Evolutionary conservation across 345 rosid genomes (phyloP), one percentile per base, ranked within the genome.

Genomic region (Brassica juncea): DNA sequence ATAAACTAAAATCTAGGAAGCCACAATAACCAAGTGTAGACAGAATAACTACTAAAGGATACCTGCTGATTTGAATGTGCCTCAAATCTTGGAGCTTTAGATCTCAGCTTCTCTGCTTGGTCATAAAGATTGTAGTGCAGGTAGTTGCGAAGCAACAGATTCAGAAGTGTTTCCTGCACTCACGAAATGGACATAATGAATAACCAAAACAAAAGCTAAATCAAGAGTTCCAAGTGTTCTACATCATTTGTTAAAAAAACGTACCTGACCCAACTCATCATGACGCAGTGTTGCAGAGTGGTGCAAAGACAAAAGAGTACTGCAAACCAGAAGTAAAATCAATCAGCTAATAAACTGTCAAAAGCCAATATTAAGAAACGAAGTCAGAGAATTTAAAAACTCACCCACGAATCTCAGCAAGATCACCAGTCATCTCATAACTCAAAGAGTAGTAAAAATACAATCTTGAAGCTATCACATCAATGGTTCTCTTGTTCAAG

Each of bases 41-140:
- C 59, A 70, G 11, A 4, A 62, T 1, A 5, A 67, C 9, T 39
- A 2, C 2, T 5, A 49, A 27, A 5, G 19, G 12, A 8, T 82
- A 83, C 98, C 94, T 94, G 98, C 78, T 94, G 97, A 80, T 90
- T 94, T 2, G 96, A 92, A 79, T 92, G 98, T 2, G 96, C 98
- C 81, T 94, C 98, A 85, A 94, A 94, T 49, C 91, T 84, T 21
- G 96, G 94, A 62, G 94, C 97, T 78, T 94, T 92, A 0, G 96
- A 94, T 75, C 98, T 84, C 74, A 94, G 77, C 86, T 92, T 94
- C 88, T 94, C 97, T 27, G 96, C 97, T 16, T 91, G 98, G 71
- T 94, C 97, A 78, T 92, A 94, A 1, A 90, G 83, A 74, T 90
- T 92, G 82, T 90, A 92, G 70, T 92, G 97, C 37, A 94, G 88